Evolutionary conservation across 495 filamentous ascomycete species (phyloP), one percentile per base, ranked within the genome.

Genomic region (Beverwykella pulmonaria): DNA sequence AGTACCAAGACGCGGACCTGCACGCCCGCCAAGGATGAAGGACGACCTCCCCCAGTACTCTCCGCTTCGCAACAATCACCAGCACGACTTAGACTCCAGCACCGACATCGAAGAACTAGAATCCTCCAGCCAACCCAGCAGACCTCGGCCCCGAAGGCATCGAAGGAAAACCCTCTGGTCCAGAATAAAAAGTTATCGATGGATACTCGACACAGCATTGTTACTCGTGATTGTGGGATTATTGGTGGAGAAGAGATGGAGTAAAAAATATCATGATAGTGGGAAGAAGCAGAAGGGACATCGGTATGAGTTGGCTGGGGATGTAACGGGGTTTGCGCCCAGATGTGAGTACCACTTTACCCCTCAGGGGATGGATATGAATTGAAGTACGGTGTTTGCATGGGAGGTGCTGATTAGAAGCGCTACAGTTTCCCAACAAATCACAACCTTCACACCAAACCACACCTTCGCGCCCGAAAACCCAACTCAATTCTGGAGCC

Each of bases 401-500:
- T 7, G 6, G 5, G 32, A 12, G 32, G 6, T 34, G 32, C 6
- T 34, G 12, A 12, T 34, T 6, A 22, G 19, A 4, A 22, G 30
- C 0, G 25, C 32, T 3, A 19, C 32, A 79, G 79, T 81, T 61
- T 74, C 77, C 1, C 73, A 76, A 22, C 71, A 75, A 60, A 77
- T 81, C 68, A 70, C 70, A 27, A 78, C 61, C 12, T 80, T 80
- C 71, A 63, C 63, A 19, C 69, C 68, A 32, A 76, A 80, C 67
- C 65, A 71, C 25, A 72, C 74, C 20, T 82, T 77, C 68, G 78
- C 79, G n/a, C 79, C 79, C 6, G 74, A 74, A 23, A 73, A 82
- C 69, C 75, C 77, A n/a, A 75, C 78, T 12, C 74, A 75, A 34
- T 80, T 82, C 70, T 82, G 79, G 68, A 71, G 71, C 32, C 69